These are phyloP conservation scores for Wallacemonas sp. DNA, from an alignment of 208 protist species.

Conservation along the genomic window DNA sequence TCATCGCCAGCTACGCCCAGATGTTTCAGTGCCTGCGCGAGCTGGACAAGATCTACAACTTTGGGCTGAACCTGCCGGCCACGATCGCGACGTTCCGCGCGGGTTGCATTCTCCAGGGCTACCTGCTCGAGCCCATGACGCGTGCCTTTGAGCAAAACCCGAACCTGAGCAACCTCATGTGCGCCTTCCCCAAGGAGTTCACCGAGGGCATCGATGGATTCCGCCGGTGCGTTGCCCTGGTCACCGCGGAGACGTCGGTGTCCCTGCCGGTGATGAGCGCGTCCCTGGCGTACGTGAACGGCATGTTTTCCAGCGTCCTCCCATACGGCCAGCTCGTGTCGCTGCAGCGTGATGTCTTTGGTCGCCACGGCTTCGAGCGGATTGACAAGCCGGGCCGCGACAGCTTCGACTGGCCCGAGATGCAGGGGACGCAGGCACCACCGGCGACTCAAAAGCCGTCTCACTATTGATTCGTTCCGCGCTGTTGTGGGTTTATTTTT, in stretches of 20 bases:
- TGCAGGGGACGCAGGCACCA: no score
- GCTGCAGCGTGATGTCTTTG: slow-evolving; percentile 91
- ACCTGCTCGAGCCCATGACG: slow-evolving; percentile 88
- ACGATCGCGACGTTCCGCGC: slow-evolving; percentile 92
- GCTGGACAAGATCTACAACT: slow-evolving; percentile 87
- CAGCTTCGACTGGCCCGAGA: slow-evolving; percentile 76
- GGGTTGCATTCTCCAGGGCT: slow-evolving; percentile 90
- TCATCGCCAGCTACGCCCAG: slow-evolving; percentile 91
- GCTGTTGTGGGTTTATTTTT: slow-evolving; percentile 16
- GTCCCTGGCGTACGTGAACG: slow-evolving; percentile 84
- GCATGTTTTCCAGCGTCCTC: slow-evolving; percentile 78
- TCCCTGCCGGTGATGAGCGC: slow-evolving; percentile 76
- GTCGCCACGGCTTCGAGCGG: slow-evolving; percentile 90
- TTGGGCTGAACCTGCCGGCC: slow-evolving; percentile 86
- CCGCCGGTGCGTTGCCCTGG: slow-evolving; percentile 58
- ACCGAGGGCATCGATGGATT: slow-evolving; percentile 59
- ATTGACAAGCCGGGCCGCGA: slow-evolving; percentile 82
- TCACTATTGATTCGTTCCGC: no score
- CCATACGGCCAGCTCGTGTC: slow-evolving; percentile 89
- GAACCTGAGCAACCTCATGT: slow-evolving; percentile 85
- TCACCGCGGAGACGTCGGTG: slow-evolving; percentile 55
- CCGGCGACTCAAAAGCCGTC: no score
- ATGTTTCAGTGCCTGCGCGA: slow-evolving; percentile 93
- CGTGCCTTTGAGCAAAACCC: slow-evolving; percentile 87
- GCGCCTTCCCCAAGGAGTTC: slow-evolving; percentile 87